Evolutionary conservation across 2,329 filamentous ascomycete species (phyloP), one percentile per base, ranked within the genome.

Genomic region (Cyphellophora europaea): DNA sequence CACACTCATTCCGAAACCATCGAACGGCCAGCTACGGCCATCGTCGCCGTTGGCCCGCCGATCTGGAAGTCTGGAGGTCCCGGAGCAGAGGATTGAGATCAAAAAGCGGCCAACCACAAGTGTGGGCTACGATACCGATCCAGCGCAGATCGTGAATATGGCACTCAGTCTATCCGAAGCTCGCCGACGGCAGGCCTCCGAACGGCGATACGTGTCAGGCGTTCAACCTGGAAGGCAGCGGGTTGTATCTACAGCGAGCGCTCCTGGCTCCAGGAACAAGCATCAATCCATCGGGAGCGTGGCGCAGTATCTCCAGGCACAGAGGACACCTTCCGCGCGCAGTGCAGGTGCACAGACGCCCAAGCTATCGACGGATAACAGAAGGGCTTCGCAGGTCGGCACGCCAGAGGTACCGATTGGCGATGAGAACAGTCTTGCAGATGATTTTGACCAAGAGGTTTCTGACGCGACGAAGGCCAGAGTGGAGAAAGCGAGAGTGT

Each of bases 61-160:
- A 36, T n/a, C 33, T 30, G 21, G 27, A 27, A 23, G n/a, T 31
- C 31, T 34, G 31, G 36, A 15, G 17, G 35, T 17, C 23, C 19
- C 19, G 35, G 23, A 25, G 5, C 19, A 19, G 14, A 35, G 39
- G 12, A n/a, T 17, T 6, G 37, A 36, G 11, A 19, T 19, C n/a
- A 28, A 37, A 30, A 33, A 11, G 15, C 19, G 33, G 19, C 13
- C 43, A 6, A 5, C 31, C 16, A 32, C 29, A 25, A 33, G 27
- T 14, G 37, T 42, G 8, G 65, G 59, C 5, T 53, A 82, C 13
- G 77, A 86, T 49, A 70, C 82, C 40, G 88, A 95, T 51, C 82
- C 88, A 5, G 76, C 81, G 3, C 84, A 94, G 57, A 93, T 96
- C 44, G 86, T 96, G 27, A 87, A 87, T 51, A 83, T 96, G 73